Base-by-base conservation (phyloP, 768 basidiomycete genomes). In the Postia placenta region DNA sequence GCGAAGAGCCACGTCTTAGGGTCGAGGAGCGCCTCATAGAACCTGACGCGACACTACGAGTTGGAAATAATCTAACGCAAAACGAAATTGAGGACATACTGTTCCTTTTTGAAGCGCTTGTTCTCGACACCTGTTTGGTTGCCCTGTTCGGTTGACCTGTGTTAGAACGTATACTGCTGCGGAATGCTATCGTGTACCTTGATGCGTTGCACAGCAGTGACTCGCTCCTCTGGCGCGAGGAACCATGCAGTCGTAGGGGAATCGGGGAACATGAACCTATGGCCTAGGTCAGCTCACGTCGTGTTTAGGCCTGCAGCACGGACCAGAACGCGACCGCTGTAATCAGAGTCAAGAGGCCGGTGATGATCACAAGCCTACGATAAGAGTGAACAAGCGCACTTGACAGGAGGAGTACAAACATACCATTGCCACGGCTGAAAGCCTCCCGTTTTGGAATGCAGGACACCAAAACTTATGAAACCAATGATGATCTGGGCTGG, bases 41-140 rank as follows among this genome's bases (percentile, higher is more conserved):
- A 75, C 62, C 84, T 86, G 56, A 4, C 43, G 15, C 27, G 15
- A 12, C 25, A n/a, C 54, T 14, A 19, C 14, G 30, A 15, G 14
- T 33, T 20, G 54, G n/a, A 44, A 37, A 30, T 27, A 11, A 23
- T 9, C 22, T 20, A 14, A 7, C 19, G 5, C 22, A 14, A 26
- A 17, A 19, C 15, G 20, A 5, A 25, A 11, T n/a, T 12, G 26
- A 73, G 83, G 53, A 66, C 82, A 55, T 48, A 87, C 86, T 90
- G 87, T 27, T 87, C 83, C 47, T 72, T 79, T 69, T 90, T 90
- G 68, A 86, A 90, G 46, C 73, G 74, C 57, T 90, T 91, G 60
- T 87, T 89, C 66, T 89, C 87, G 12, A 88, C 76, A 28, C 87
- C 88, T 0, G 84, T 85, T 76, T 90, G 85, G 53, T 88, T 87